Conservation (phyloP, 2,329 filamentous ascomycete species). For the Chrysosporium queenslandicum region DNA sequence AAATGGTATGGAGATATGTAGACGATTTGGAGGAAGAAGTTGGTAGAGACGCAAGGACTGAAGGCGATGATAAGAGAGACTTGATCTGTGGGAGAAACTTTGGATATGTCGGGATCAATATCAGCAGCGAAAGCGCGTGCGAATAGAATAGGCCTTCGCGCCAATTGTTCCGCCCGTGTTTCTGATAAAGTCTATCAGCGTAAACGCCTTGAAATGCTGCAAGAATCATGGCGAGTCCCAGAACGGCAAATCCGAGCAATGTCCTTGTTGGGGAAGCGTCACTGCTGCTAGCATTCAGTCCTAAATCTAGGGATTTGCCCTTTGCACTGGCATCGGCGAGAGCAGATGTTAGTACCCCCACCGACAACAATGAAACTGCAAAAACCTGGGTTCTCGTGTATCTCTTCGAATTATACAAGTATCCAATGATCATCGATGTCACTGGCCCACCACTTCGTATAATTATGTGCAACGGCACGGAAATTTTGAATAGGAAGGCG, state of each 20-base stretch:
- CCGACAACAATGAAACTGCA: conserved; percentile 71
- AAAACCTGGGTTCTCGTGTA: conserved; percentile 72
- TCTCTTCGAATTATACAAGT: conserved; percentile 64
- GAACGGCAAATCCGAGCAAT: conserved; percentile 61
- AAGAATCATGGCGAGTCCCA: conserved; percentile 79
- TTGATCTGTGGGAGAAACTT: conserved; percentile 31
- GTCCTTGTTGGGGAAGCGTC: conserved; percentile 35
- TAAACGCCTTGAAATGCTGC: conserved; percentile 93
- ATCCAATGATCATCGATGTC: conserved; percentile 87
- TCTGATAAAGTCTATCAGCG: conserved; percentile 78
- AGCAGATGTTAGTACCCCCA: conserved; percentile 77
- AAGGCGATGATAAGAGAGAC: conserved; percentile 27
- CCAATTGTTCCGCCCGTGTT: conserved; percentile 75
- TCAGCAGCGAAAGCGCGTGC: conserved; percentile 42
- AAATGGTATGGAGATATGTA: conserved; percentile 52
- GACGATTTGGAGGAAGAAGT: background rate
- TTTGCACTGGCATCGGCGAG: conserved; percentile 82
- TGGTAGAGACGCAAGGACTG: conserved; percentile 24
- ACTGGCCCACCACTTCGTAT: conserved; percentile 90
- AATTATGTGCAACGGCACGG: conserved; percentile 93
- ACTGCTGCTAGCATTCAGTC: conserved; percentile 30
- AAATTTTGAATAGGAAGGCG: conserved; percentile 94
- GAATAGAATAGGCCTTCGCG: conserved; percentile 95
- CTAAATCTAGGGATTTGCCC: conserved; percentile 37
- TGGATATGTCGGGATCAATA: conserved; percentile 33